Base-by-base conservation (phyloP, 2,329 filamentous ascomycete genomes). In the Sclerotinia borealis region DNA sequence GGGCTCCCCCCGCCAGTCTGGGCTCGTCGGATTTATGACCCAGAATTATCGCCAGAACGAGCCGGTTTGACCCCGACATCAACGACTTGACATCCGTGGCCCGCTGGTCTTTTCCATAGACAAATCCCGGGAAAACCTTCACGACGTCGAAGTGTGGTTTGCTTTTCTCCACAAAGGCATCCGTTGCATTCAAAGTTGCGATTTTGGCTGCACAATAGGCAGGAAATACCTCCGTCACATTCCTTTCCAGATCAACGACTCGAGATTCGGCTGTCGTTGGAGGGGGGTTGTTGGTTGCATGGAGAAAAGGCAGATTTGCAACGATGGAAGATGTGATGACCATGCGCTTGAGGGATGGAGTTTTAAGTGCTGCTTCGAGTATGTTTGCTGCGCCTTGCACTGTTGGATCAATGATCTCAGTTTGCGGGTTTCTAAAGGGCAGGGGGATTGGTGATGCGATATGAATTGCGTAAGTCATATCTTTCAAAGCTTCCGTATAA, bases 181-280 rank as follows among this genome's bases (percentile, higher is more conserved):
- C 41, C 8, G 27, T 37, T 19, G 43, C 55, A 17, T 59, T 59
- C 9, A 59, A 8, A 47, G 55, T 59, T 25, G 55, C 43, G 27
- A 59, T 59, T 36, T 59, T 59, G 41, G 41, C 41, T n/a, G 55
- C 55, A 17, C 55, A 59, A 31, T 59, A 59, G 9, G 55, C 55
- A 15, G 55, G 41, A 47, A 48, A 59, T 15, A 36, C 43, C 4
- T 10, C 29, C 4, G 6, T 37, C 17, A n/a, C 17, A 2, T 15
- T 15, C 3, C 10, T 19, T 25, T 48, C 29, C 10, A 49, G 4
- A 39, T 59, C 9, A 13, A n/a, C 19, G 7, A 49, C 45, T 5
- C 55, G 25, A n/a, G 55, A 36, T 29, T 59, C 55, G 29, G 55
- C 55, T 1, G 29, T 55, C 6, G 27, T 22, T 1, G 27, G n/a